phyloP scores from a whole-genome alignment of 2,329 filamentous ascomycete species.

The Exutisphaerella laricina region DNA sequence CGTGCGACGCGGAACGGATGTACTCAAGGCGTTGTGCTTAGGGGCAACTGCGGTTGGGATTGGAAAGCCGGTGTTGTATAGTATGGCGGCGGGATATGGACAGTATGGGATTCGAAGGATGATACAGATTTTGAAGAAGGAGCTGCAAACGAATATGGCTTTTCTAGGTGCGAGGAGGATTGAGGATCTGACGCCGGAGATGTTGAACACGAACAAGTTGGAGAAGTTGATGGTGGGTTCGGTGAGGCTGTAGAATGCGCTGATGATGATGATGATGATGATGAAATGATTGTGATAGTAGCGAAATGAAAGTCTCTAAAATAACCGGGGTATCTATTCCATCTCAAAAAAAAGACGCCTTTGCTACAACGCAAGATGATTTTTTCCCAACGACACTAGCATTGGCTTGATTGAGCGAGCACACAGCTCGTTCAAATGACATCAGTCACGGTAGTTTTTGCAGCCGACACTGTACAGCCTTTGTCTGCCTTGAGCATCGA shows the following conservation, averaged over 20 bases:
- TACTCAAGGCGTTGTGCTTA: constrained; percentile 61
- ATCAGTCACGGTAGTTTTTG: constrained; percentile 30
- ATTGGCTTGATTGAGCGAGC: too few relatives aligned
- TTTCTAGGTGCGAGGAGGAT: constrained; percentile 57
- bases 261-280: too few relatives aligned
- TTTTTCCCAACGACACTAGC: too few relatives aligned
- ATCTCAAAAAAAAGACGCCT: too few relatives aligned
- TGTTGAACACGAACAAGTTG: constrained; percentile 45
- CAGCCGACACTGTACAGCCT: constrained; percentile 38
- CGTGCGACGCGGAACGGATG: constrained; percentile 58
- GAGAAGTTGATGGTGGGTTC: constrained; percentile 40
- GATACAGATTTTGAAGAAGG: constrained; percentile 44
- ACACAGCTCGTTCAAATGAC: too few relatives aligned
- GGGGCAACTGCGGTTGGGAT: constrained; percentile 58
- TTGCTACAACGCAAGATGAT: too few relatives aligned
- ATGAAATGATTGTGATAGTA: too few relatives aligned
- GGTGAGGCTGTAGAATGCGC: constrained; percentile 8
- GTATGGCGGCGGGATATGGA: constrained; percentile 51
- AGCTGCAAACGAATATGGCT: constrained; percentile 60
- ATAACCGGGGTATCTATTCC: too few relatives aligned
- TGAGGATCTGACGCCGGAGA: constrained; percentile 52
- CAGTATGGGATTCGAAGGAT: constrained; percentile 47
- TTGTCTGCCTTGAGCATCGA: constrained; percentile 50
- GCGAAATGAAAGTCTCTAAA: too few relatives aligned
- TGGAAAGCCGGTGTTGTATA: constrained; percentile 56